These are phyloP conservation scores for Backusella tuberculispora DNA, from an alignment of 192 early-diverging fungal genomes.

Conservation along the genomic window DNA sequence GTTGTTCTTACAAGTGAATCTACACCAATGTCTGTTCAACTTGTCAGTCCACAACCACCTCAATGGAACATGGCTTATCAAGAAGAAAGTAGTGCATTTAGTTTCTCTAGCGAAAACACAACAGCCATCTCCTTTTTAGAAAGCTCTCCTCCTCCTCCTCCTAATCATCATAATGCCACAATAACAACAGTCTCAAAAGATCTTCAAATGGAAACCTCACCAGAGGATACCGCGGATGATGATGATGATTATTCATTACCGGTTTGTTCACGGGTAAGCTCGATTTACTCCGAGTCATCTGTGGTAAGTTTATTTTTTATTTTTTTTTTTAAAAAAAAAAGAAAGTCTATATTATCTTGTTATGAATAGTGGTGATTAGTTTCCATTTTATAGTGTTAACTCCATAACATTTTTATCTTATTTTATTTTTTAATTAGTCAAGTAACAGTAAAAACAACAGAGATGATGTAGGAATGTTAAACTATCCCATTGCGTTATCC, in stretches of 20 bases:
- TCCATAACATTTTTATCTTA: background rate
- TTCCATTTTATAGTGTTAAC: constrained; percentile 2
- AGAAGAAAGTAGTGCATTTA: background rate
- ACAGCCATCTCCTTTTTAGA: constrained; percentile 5
- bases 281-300: background rate
- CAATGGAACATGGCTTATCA: constrained; percentile 12
- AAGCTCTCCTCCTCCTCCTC: background rate
- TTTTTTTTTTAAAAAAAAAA: too few relatives aligned
- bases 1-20: background rate
- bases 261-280: background rate
- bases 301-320: background rate
- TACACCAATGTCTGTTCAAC: background rate
- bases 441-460: background rate
- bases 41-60: background rate
- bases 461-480: constrained; percentile 7
- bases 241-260: constrained; percentile 3
- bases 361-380: background rate
- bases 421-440: background rate
- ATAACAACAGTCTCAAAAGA: background rate
- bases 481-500: background rate
- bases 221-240: background rate
- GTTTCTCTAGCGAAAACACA: background rate
- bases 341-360: too few relatives aligned
- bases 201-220: background rate
- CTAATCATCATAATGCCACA: background rate